Percentiles rank a stretch among this genome's conserved stretches.
These are phyloP conservation scores for Podospora anserina DNA, from an alignment of 495 filamentous ascomycete genomes.

Conservation along the genomic window DNA sequence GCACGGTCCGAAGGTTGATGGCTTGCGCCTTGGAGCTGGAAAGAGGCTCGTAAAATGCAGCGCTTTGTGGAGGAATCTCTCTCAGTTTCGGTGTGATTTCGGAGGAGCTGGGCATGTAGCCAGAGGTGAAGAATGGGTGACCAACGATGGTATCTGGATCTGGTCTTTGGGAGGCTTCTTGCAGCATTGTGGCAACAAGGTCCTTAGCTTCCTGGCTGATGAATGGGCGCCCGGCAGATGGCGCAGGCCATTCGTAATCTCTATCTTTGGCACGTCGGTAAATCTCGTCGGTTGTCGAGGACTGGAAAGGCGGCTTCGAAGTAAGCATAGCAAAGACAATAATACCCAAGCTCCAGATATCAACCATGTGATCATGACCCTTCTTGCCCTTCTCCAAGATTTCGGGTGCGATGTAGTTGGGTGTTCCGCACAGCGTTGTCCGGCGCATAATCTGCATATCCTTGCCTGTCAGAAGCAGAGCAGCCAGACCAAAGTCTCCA, in stretches of 20 bases:
- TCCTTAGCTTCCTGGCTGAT: slow-evolving; percentile 66
- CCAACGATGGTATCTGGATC: slow-evolving; percentile 78
- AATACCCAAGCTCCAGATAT: slow-evolving; percentile 95
- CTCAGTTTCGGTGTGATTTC: slow-evolving; percentile 52
- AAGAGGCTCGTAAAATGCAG: slow-evolving; percentile 40
- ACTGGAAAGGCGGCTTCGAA: slow-evolving; percentile 86
- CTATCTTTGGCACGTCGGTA: slow-evolving; percentile 70
- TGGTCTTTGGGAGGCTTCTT: slow-evolving; percentile 69
- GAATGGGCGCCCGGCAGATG: slow-evolving; percentile 47
- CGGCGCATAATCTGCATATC: slow-evolving; percentile 73
- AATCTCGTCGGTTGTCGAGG: slow-evolving; percentile 79
- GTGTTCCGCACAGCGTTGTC: slow-evolving; percentile 92
- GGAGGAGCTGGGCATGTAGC: slow-evolving; percentile 52
- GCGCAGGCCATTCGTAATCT: slow-evolving; percentile 73
- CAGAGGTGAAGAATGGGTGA: slow-evolving; percentile 72
- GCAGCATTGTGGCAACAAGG: slow-evolving; percentile 69
- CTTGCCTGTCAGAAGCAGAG: slow-evolving; percentile 78
- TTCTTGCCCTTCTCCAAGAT: slow-evolving; percentile 82
- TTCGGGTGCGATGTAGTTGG: slow-evolving; percentile 97
- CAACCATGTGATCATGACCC: slow-evolving; percentile 85
- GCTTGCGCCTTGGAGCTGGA: slow-evolving; percentile 22
- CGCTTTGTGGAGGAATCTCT: slow-evolving; percentile 44
- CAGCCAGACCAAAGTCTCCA: slow-evolving; percentile 96
- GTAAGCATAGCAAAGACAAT: slow-evolving; percentile 94
- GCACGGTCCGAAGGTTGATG: slow-evolving; percentile 36